phyloP scores from a whole-genome alignment of 73 alveolate genomes.

The Urostyla sp. region DNA sequence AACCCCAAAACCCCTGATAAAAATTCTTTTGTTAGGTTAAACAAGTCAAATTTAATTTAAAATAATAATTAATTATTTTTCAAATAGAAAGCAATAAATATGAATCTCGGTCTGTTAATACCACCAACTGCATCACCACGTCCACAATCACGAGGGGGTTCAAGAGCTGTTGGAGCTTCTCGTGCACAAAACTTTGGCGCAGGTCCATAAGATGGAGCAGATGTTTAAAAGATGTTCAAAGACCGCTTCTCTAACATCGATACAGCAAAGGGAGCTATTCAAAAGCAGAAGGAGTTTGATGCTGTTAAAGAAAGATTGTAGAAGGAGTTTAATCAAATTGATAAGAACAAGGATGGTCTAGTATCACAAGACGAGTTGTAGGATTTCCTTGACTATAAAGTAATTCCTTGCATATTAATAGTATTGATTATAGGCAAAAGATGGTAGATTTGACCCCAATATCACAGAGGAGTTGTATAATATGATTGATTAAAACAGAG shows the following conservation, averaged over 20 bases:
- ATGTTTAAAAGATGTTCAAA: slow-evolving; percentile 29
- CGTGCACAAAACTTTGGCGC: slow-evolving; percentile 24
- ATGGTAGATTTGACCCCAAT: slow-evolving; percentile 44
- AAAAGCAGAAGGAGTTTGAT: slow-evolving; percentile 55
- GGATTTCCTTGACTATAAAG: slow-evolving; percentile 43
- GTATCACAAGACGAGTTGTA: slow-evolving; percentile 31
- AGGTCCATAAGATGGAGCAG: slow-evolving; percentile 32
- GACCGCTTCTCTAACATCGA: slow-evolving; percentile 4
- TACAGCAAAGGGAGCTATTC: slow-evolving; percentile 39
- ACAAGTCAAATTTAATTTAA: too few species aligned
- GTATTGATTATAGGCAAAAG: slow-evolving; percentile 24
- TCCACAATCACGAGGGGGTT: slow-evolving; percentile 37
- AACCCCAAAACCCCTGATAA: too few species aligned
- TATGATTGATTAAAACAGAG: slow-evolving; percentile 42
- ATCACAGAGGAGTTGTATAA: slow-evolving; percentile 50
- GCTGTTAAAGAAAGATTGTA: slow-evolving; percentile 15
- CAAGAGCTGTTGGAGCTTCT: slow-evolving; percentile 20
- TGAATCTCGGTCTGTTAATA: slow-evolving; percentile 40
- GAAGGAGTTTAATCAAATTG: slow-evolving; percentile 28
- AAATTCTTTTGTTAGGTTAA: too few species aligned
- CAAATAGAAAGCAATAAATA: slow-evolving; percentile 33
- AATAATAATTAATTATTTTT: slow-evolving; percentile 34
- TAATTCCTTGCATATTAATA: background rate
- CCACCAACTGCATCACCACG: slow-evolving; percentile 58
- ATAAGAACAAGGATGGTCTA: slow-evolving; percentile 33